Base-by-base conservation (phyloP, 2,329 filamentous ascomycete genomes). In the Claviceps quebecensis region DNA sequence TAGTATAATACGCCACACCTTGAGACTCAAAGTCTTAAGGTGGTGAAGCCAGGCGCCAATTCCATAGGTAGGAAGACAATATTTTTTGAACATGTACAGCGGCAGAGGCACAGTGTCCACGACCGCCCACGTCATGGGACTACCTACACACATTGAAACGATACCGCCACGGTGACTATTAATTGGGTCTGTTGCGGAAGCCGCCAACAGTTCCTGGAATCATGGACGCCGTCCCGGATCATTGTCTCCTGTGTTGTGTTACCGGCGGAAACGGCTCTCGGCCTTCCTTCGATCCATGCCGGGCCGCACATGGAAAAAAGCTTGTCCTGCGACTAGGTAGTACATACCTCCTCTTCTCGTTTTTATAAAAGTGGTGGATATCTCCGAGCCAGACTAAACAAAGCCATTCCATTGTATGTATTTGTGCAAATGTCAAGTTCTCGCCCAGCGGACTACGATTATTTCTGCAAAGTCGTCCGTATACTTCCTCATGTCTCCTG, bases 251-350 rank as follows among this genome's bases (percentile, higher is more conserved):
- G 17, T 41, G 6, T 26, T 50, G 22, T 45, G 26, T 29, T 29
- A 8, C 26, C 26, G 26, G 26, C 26, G 8, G 26, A 9, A 29
- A 29, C 52, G 52, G 52, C 52, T 53, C 49, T 39, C 45, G 45
- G 39, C 16, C 19, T 5, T 41, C 17, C 45, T 44, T 48, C 8
- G 34, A 41, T 38, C 23, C 8, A 19, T 17, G 34, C 36, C 48
- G 13, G 9, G 19, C 36, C 37, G 46, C 39, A 26, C 22, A 11
- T 29, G 7, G 13, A 9, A 8, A 9, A 40, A 45, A 23, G 36
- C 17, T 14, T 9, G 19, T 5, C 8, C 7, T 29, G 8, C 8
- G 8, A 29, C 26, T 29, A 29, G 5, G 19, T 19, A 19, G 23
- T 29, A 8, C 8, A 9, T 1, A 29, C 26, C 26, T 9, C 8